Evolutionary conservation across 495 filamentous ascomycete genomes (phyloP).

Genomic region (Schizothecium vesticola): DNA sequence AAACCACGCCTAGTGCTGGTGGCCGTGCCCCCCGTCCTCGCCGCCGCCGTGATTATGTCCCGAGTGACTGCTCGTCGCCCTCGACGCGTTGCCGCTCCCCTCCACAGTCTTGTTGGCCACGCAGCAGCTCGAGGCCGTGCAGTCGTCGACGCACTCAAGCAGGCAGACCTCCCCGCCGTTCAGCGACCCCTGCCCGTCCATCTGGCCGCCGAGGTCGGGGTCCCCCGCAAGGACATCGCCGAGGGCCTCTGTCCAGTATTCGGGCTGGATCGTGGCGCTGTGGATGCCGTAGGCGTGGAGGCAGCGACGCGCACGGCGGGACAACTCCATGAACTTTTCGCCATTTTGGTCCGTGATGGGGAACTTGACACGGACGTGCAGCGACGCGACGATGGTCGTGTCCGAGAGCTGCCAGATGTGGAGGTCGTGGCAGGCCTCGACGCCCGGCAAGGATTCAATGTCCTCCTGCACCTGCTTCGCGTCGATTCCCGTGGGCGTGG

Average conservation of each 20-base stretch:
- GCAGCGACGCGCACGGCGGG: conserved; percentile 70
- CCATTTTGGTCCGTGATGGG: conserved; percentile 63
- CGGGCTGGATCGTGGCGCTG: conserved; percentile 96
- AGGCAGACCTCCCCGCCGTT: conserved; percentile 60
- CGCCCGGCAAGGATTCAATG: conserved; percentile 74
- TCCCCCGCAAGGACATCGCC: neutral
- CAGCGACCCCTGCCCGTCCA: conserved; percentile 34
- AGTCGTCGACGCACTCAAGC: conserved; percentile 81
- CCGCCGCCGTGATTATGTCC: conserved; percentile 12
- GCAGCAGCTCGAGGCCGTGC: conserved; percentile 71
- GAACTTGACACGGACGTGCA: conserved; percentile 84
- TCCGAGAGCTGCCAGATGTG: conserved; percentile 98
- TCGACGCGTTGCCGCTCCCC: conserved; percentile 21
- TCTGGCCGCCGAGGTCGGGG: conserved; percentile 29
- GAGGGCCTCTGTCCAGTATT: conserved; percentile 54
- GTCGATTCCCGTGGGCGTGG: conserved; percentile 78
- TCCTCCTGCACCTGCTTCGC: conserved; percentile 89
- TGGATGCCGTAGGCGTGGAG: conserved; percentile 95
- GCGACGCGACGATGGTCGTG: conserved; percentile 81
- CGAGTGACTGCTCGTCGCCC: conserved; percentile 7
- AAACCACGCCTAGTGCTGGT: neutral
- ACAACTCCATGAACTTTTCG: conserved; percentile 84
- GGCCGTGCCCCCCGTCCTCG: conserved; percentile 9
- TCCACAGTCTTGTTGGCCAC: conserved; percentile 19
- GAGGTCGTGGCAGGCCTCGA: conserved; percentile 86